Conservation (phyloP, 257 asterid genomes). For the Cynanchum wilfordii region DNA sequence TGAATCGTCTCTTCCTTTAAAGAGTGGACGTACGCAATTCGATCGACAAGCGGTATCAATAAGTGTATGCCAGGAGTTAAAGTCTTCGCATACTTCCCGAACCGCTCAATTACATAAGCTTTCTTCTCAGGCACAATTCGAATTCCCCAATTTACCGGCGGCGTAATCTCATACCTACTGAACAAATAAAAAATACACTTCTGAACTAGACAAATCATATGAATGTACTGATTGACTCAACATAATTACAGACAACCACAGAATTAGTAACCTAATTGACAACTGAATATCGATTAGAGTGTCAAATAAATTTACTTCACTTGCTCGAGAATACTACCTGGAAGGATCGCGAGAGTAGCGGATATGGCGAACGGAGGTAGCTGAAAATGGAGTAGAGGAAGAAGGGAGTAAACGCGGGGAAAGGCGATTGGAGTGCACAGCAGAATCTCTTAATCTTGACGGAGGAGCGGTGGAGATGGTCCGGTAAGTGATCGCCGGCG, state of each 20-base stretch:
- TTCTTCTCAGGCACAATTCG: constrained; percentile 85
- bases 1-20: constrained; percentile 81
- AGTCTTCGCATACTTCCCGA: constrained; percentile 71
- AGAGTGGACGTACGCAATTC: constrained; percentile 78
- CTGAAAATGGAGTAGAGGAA: constrained; percentile 27
- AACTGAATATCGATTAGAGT: not conserved
- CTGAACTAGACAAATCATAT: not conserved
- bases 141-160: constrained; percentile 79
- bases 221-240: not conserved
- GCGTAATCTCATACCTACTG: constrained; percentile 45
- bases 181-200: constrained; percentile 9
- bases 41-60: constrained; percentile 73
- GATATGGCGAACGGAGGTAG: constrained; percentile 53
- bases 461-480: constrained; percentile 51
- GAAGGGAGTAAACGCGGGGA: constrained; percentile 29
- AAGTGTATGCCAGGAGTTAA: constrained; percentile 78
- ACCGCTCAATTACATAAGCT: constrained; percentile 79
- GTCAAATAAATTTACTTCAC: too few species aligned
- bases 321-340: not conserved
- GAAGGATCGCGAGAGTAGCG: constrained; percentile 53
- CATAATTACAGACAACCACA: not conserved
- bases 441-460: constrained; percentile 36
- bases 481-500: constrained; percentile 34
- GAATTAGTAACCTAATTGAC: not conserved
- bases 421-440: constrained; percentile 14